Evolutionary conservation across 108 stramenopile genomes (phyloP), one percentile per base, ranked within the genome.

Genomic region (Cyclotella atomus): DNA sequence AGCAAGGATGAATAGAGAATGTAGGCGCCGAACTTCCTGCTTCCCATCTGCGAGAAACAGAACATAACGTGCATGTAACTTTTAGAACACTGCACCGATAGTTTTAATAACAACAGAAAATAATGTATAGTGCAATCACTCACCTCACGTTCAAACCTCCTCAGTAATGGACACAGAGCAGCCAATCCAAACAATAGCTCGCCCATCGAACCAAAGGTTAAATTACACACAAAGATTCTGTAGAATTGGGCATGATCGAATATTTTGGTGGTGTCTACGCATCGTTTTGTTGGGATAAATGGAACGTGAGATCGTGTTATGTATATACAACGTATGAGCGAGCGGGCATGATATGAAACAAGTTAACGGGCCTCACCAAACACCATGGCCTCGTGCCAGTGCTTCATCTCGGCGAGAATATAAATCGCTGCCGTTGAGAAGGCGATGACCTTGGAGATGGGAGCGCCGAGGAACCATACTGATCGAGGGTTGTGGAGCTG

Each of bases 141-240:
- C n/a, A 49, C 73, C 70, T 94, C 90, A n/a, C 90, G 85, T 82
- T 94, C 92, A 49, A 88, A 78, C 27, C 85, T 64, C 38, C 87
- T 59, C 59, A 84, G 52, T 12, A 88, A 65, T 5, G 75, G 79
- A 21, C 65, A 75, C 46, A 91, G 61, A 1, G 85, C 79, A 9
- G 83, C 21, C 16, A 81, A 23, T 2, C 90, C 92, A 53, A 89
- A 59, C 2, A 89, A 57, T 7, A 88, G 53, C 61, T 91, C 88
- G 23, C 86, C 87, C 67, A 83, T 79, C 9, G 83, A 76, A 8
- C 41, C 60, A 76, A 88, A 89, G n/a, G 82, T 86, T 24, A 86
- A 55, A 38, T 68, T 69, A 46, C 75, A 70, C 14, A 75, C 76
- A 25, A 86, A 77, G 19, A 79, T 71, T 50, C 82, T 54, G 67